A percentile compares a stretch with the other conserved stretches of the same genome.
These are phyloP conservation scores for Ruellia speciosa DNA, from an alignment of 305 asterid species.

Conservation along the genomic window DNA sequence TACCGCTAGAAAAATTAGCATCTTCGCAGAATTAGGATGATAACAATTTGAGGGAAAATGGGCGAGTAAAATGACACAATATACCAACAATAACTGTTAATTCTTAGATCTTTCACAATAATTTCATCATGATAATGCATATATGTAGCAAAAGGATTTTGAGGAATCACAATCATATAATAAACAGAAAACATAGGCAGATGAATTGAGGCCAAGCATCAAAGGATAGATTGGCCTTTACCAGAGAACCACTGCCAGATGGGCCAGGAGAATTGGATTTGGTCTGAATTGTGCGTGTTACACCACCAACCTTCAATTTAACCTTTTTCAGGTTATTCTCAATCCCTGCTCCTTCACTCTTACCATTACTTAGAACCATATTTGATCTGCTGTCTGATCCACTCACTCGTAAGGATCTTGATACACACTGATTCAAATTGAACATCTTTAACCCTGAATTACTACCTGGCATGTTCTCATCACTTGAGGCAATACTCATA, in stretches of 20 bases:
- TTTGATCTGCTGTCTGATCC: constrained; percentile 33
- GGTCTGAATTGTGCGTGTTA: constrained; percentile 69
- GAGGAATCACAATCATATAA: constrained; percentile 9
- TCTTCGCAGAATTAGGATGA: too few relatives aligned
- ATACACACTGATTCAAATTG: constrained; percentile 71
- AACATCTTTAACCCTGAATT: constrained; percentile 62
- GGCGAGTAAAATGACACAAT: too few relatives aligned
- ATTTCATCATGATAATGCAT: too few relatives aligned
- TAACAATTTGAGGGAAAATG: too few relatives aligned
- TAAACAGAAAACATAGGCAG: background rate
- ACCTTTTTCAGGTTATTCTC: constrained; percentile 65
- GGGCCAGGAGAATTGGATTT: constrained; percentile 52
- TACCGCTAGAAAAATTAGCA: too few relatives aligned
- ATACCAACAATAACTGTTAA: too few relatives aligned
- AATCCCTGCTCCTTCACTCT: constrained; percentile 38
- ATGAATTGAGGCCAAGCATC: constrained; percentile 24
- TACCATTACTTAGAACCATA: constrained; percentile 33
- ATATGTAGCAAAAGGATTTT: too few relatives aligned
- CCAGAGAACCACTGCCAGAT: constrained; percentile 36
- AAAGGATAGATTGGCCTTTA: constrained; percentile 40
- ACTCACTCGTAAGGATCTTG: constrained; percentile 48
- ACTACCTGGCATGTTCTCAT: constrained; percentile 54
- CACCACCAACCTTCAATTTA: constrained; percentile 89
- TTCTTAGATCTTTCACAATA: too few relatives aligned
- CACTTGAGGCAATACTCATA: constrained; percentile 54